Evolutionary conservation across 2,329 filamentous ascomycete genomes (phyloP).

Genomic region (Teratosphaeria epicoccoides): DNA sequence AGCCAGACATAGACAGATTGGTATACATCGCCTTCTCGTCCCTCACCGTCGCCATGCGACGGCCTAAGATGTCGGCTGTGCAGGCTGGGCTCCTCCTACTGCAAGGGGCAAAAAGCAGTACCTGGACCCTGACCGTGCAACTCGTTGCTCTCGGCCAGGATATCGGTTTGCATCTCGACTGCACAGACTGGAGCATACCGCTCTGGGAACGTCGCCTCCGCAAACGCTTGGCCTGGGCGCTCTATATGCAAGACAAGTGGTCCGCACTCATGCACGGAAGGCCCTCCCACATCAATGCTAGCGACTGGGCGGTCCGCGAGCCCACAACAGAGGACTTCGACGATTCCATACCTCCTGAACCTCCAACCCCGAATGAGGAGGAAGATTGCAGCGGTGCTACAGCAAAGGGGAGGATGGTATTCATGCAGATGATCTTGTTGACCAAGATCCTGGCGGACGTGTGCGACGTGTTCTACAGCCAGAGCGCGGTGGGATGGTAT

Average conservation of each 20-base stretch:
- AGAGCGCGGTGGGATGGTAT: conserved; percentile 62
- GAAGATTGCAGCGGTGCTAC: not conserved
- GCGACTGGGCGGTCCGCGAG: conserved; percentile 65
- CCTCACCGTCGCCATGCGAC: conserved; percentile 64
- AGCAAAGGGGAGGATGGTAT: conserved; percentile 58
- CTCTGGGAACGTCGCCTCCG: conserved; percentile 76
- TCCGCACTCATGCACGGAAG: conserved; percentile 74
- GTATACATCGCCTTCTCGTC: conserved; percentile 64
- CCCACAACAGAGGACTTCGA: conserved; percentile 61
- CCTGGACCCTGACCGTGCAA: conserved; percentile 78
- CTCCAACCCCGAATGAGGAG: conserved; percentile 2
- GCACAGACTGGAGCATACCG: conserved; percentile 75
- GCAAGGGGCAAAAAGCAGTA: conserved; percentile 64
- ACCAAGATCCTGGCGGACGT: conserved; percentile 69
- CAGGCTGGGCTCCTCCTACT: conserved; percentile 67
- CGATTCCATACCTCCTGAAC: conserved; percentile 46
- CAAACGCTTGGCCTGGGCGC: conserved; percentile 77
- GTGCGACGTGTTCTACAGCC: conserved; percentile 71
- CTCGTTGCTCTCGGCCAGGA: conserved; percentile 80
- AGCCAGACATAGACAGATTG: conserved; percentile 61
- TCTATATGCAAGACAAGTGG: conserved; percentile 95
- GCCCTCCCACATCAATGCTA: conserved; percentile 61
- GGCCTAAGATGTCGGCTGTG: conserved; percentile 71
- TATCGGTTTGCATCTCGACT: conserved; percentile 80
- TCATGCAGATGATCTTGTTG: conserved; percentile 64